Base-by-base conservation (phyloP, 441 rosid genomes). In the Dalechampia spathulata region DNA sequence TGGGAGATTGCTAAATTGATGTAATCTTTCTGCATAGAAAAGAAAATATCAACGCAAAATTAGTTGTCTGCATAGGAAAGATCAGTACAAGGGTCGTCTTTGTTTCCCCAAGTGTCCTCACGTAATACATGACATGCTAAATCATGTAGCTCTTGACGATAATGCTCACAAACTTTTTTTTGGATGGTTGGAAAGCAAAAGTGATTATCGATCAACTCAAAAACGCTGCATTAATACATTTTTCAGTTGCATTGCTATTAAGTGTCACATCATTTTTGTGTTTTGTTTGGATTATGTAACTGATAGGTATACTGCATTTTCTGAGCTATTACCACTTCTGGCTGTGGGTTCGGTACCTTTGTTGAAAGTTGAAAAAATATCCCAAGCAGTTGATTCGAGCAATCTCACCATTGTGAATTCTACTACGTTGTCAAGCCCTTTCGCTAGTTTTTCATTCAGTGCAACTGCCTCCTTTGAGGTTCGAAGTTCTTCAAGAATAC, bases 301-400 rank as follows among this genome's bases (percentile, higher is more conserved):
- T 45, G 21, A 46, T 57, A 92, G 99, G 78, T 92, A 92, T 68
- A 92, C 96, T 27, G 94, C 96, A 27, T 86, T 75, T 72, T 92
- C 99, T 5, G 96, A 92, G 88, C 65, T 92, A 68, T 66, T 92
- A 77, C 96, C 99, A 5, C 85, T 92, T 36, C 73, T 92, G 52
- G 96, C 96, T 16, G 77, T 62, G 6, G 86, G 92, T 34, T 46
- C 84, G 15, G 74, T 75, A 47, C 96, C 99, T 7, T 72, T 92
- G 22, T 47, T 92, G 67, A 92, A 89, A 72, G 79, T 89, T 50
- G 75, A 86, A 64, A 80, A 64, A 51, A 92, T 92, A 57, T 63
- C 61, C 46, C 99, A 88, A 70, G 53, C 72, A 16, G 80, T 92
- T 34, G 80, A 88, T 61, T 49, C 83, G 17, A 62, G 70, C 67